Evolutionary conservation across 108 stramenopile species (phyloP), one percentile per base, ranked within the genome.

Genomic region (Chaetoceros tenuissimus): DNA sequence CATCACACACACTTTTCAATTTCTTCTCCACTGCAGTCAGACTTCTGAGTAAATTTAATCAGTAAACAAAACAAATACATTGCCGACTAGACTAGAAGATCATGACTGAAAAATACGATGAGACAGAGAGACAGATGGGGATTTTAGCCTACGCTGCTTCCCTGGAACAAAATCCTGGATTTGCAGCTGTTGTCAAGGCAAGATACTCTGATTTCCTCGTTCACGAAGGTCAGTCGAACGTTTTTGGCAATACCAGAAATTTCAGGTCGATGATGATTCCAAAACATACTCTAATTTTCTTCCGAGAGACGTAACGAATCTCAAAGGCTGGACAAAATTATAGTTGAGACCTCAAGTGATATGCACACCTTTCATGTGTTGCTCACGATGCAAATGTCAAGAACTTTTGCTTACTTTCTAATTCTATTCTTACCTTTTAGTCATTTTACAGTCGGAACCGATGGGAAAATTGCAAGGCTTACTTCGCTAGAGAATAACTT

Each of bases 181-280:
- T 89, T 59, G 69, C 81, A 24, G 87, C 74, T 3, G 81, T 87
- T 3, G 52, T 80, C 24, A 93, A 93, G 64, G 91, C 85, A 24
- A 61, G 91, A 44, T 93, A 78, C 56, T 83, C 87, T 1, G 91
- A 93, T 60, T 93, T 93, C 58, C 31, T 93, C 27, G 91, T 93
- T 22, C 87, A 88, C 53, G 91, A 93, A 84, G 69, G 69, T 70
- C 3, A 31, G 68, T 34, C 13, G 28, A n/a, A n/a, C n/a, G n/a
- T n/a, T n/a, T n/a, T n/a, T n/a, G n/a, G 18, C 18, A 45, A 18
- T 45, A 18, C n/a, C n/a, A n/a, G n/a, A n/a, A n/a, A n/a, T n/a
- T n/a, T n/a, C n/a, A 16, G 24, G 49, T 10, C 49, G 16, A 51
- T 51, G 49, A 25, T 10, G 23, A 51, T 10, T 51, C 25, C 23